Base-by-base conservation (phyloP, 345 rosid species). In the Populus nigra region DNA sequence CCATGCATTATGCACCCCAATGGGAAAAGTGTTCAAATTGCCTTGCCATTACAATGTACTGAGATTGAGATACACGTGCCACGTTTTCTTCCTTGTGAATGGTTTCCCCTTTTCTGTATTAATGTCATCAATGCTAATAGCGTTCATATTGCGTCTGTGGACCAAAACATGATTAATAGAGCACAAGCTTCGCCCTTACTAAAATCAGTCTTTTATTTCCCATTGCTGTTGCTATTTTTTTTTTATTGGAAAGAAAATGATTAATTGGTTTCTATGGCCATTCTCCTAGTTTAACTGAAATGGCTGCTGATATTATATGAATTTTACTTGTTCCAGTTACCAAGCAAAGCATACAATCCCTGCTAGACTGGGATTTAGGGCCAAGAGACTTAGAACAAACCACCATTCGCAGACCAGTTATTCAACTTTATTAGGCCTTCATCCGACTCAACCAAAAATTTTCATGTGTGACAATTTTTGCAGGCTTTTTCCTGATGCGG, bases 401-500 rank as follows among this genome's bases (percentile, higher is more conserved):
- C 45, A 49, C 17, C 55, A 36, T 73, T 57, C 49, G 5, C 49
- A 55, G 1, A 3, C 39, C 33, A 27, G 63, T 18, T 71, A 18
- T 57, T 39, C 8, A 38, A 38, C 4, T 73, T 73, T 10, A 73
- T 73, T 7, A 41, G 41, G 29, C 66, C 45, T 47, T n/a, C 29
- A 17, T 8, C 57, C 7, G 18, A 73, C 55, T 36, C 7, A 18
- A 27, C 17, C 23, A 41, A 39, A 15, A 41, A 35, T 23, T 71
- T 31, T 75, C 55, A 61, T 47, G 2, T 35, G 35, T 49, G 49
- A 31, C 43, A 35, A 73, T 45, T 31, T 20, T 81, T 83, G 85
- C 91, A 93, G 99, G 74, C 90, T 93, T 50, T 91, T 96, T 76
- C 93, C 94, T 23, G 86, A 79, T 62, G 91, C 83, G 9, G 78